phyloP scores from a whole-genome alignment of 805 yeast species.

The Metschnikowia kunwiensis region DNA sequence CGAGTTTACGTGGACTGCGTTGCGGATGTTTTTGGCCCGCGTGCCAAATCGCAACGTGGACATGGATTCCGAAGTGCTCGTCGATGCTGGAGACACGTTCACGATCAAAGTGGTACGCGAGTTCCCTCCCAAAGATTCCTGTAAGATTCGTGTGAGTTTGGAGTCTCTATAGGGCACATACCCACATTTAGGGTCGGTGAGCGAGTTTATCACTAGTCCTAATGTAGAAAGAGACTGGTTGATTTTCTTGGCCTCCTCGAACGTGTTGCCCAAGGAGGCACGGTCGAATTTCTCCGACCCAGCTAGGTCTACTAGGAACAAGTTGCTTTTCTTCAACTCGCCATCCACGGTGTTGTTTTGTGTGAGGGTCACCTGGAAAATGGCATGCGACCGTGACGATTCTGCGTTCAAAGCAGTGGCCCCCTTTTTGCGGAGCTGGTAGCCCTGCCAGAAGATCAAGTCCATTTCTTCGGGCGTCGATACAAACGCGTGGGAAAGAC shows the following conservation, averaged over 20 bases:
- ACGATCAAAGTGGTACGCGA: constrained; percentile 71
- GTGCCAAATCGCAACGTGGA: constrained; percentile 74
- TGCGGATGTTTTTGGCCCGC: constrained; percentile 65
- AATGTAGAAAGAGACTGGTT: constrained; percentile 74
- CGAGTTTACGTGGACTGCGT: constrained; percentile 60
- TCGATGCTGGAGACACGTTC: constrained; percentile 63
- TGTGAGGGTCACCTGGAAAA: constrained; percentile 64
- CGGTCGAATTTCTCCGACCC: constrained; percentile 81
- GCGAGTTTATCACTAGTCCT: constrained; percentile 76
- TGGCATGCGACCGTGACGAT: constrained; percentile 78
- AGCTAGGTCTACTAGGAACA: constrained; percentile 79
- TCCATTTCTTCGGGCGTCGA: constrained; percentile 56
- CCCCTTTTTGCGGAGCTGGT: constrained; percentile 51
- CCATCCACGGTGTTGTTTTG: constrained; percentile 58
- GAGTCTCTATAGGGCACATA: constrained; percentile 79
- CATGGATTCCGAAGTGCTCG: constrained; percentile 60
- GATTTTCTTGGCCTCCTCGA: constrained; percentile 83
- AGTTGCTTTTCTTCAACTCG: constrained; percentile 55
- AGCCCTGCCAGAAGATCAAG: constrained; percentile 57
- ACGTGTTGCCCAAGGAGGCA: constrained; percentile 67
- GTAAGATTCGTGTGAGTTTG: constrained; percentile 71
- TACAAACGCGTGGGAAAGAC: constrained; percentile 62
- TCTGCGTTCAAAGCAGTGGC: constrained; percentile 69
- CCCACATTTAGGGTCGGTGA: constrained; percentile 63
- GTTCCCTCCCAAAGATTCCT: constrained; percentile 80